These are phyloP conservation scores for Coemansia sp. DNA, from an alignment of 192 early-diverging fungal genomes.

Conservation along the genomic window DNA sequence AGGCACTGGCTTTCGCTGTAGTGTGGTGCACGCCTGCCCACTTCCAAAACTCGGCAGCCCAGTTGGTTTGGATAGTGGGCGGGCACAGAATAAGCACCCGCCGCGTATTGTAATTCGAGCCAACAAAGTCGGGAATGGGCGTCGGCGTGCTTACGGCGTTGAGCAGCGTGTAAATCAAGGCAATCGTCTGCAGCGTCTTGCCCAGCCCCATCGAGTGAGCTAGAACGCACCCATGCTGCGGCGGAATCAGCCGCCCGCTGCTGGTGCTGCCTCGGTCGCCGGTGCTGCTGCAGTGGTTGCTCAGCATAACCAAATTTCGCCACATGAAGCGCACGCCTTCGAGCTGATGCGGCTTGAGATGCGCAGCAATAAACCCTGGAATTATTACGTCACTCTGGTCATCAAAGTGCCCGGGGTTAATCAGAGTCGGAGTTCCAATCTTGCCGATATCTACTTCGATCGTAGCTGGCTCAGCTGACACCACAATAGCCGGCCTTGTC, in stretches of 20 bases:
- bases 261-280: not conserved
- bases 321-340: conserved; percentile 84
- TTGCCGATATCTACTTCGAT: not conserved
- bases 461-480: not conserved
- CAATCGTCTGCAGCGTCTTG: conserved; percentile 80
- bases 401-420: conserved; percentile 61
- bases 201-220: conserved; percentile 90
- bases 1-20: not conserved
- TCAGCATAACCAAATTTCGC: conserved; percentile 73
- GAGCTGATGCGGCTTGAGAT: conserved; percentile 74
- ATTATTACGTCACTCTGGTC: conserved; percentile 43
- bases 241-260: not conserved
- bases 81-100: conserved; percentile 79
- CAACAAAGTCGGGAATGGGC: conserved; percentile 57
- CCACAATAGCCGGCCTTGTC: not conserved
- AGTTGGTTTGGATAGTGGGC: conserved; percentile 71
- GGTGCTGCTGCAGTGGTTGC: conserved; percentile 26
- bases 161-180: conserved; percentile 72
- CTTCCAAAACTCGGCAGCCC: conserved; percentile 70
- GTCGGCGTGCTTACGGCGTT: conserved; percentile 53
- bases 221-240: conserved; percentile 72
- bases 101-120: conserved; percentile 58
- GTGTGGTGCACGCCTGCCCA: conserved; percentile 62
- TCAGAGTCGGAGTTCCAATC: conserved; percentile 40
- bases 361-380: conserved; percentile 58